Base-by-base conservation (phyloP, 169 alveolate species). In the Plasmodium knowlesi region DNA sequence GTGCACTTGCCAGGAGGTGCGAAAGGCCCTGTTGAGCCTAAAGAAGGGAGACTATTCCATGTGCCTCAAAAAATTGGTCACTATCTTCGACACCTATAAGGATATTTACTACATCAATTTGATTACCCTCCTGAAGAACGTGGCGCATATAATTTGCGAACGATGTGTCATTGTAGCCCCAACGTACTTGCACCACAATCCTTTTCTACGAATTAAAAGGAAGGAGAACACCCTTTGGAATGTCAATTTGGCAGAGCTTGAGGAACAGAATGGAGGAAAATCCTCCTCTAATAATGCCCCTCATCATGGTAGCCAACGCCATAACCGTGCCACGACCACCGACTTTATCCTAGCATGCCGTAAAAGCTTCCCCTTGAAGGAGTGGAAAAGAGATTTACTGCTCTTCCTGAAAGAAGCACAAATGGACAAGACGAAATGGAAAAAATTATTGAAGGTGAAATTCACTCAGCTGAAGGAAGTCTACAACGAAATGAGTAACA, bases 41-140 rank as follows among this genome's bases (percentile, higher is more conserved):
- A 30, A 50, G 67, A 84, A 50, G 39, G 84, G 76, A 39, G 61
- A 84, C 37, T 84, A 84, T n/a, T 41, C 22, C 28, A 16, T 28
- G 39, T 73, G 57, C 61, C 54, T 73, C 28, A 61, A 41, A 22
- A 74, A 73, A 28, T 73, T 84, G 32, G 10, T 54, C 19, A 3
- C 28, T 19, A 43, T 84, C n/a, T 73, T 72, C 5, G 78, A 73
- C 37, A 22, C 30, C 5, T 84, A 84, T 28, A 84, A 73, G 39
- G 43, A 43, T 84, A 84, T 84, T 19, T 84, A 84, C 39, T 72
- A 73, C 67, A 12, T 71, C 19, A 10, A 73, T 84, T 25, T 85
- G 30, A 50, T 46, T 25, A 22, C 71, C 30, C 50, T 50, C 37
- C 79, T 41, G 41, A 85, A 30, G 79, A 85, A 73, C 6, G 30